A percentile compares a stretch with the other conserved stretches of the same genome.
Conservation (phyloP, 2,329 filamentous ascomycete species). For the Orbilia quercus region DNA sequence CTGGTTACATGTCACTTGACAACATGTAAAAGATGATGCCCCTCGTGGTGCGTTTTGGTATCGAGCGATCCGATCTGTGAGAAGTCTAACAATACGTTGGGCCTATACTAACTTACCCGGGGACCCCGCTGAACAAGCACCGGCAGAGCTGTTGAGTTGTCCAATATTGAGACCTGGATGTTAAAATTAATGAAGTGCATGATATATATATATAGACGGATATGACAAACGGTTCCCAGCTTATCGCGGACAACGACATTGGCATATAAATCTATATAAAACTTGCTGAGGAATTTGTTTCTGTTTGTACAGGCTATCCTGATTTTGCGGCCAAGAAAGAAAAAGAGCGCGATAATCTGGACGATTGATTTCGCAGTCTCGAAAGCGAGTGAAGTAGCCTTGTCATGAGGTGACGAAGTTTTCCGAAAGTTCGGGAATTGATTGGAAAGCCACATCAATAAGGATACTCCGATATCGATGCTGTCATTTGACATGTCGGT, state of each 20-base stretch:
- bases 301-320: neutral
- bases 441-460: conserved; percentile 18
- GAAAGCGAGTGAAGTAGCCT: conserved; percentile 1
- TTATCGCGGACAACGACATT: conserved; percentile 28
- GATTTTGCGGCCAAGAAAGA: no score
- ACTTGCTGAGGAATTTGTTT: neutral
- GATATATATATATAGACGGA: conserved; percentile 46
- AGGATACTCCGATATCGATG: neutral
- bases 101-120: conserved; percentile 17
- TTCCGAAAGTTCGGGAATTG: neutral
- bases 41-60: conserved; percentile 27
- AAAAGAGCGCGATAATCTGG: neutral
- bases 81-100: neutral
- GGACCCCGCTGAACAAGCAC: conserved; percentile 22
- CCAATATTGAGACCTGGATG: conserved; percentile 41
- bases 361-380: neutral
- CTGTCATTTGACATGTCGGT: conserved; percentile 18
- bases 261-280: neutral
- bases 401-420: neutral
- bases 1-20: neutral
- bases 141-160: conserved; percentile 41
- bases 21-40: neutral
- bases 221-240: conserved; percentile 29
- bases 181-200: conserved; percentile 52
- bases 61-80: conserved; percentile 12